These are phyloP conservation scores for Collariella sp. DNA, from an alignment of 495 filamentous ascomycete genomes.

Conservation along the genomic window DNA sequence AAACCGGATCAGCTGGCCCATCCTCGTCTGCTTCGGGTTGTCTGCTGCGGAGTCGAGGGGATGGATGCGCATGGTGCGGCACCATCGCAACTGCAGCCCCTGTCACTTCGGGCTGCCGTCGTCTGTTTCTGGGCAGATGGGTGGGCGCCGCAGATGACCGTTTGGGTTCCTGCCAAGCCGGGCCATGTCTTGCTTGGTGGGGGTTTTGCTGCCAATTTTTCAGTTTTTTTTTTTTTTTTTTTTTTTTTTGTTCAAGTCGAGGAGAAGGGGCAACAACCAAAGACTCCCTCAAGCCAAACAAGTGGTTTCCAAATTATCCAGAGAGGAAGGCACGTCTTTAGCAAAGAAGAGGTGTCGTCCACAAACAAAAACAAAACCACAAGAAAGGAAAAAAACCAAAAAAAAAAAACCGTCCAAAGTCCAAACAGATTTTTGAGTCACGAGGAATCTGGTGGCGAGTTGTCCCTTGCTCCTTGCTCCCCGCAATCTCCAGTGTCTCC, in stretches of 20 bases:
- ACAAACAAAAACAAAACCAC: too few species aligned
- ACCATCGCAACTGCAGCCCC: slow-evolving; percentile 12
- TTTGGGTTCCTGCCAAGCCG: slow-evolving; percentile 8
- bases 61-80: slow-evolving; percentile 3
- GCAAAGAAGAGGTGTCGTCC: too few species aligned
- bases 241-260: neutral
- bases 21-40: slow-evolving; percentile 9
- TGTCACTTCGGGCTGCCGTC: slow-evolving; percentile 20
- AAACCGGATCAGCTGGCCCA: slow-evolving; percentile 19
- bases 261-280: neutral
- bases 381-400: too few species aligned
- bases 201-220: neutral
- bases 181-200: neutral
- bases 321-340: too few species aligned
- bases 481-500: slow-evolving; percentile 17
- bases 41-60: slow-evolving; percentile 2
- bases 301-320: too few species aligned
- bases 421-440: neutral
- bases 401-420: too few species aligned
- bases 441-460: slow-evolving; percentile 6
- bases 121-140: slow-evolving; percentile 12
- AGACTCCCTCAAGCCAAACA: too few species aligned
- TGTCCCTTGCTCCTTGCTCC: neutral
- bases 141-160: slow-evolving; percentile 2
- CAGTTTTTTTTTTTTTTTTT: too few species aligned